Evolutionary conservation across 352 stramenopile species (phyloP), one percentile per base, ranked within the genome.

Genomic region (Phytophthora pisi): DNA sequence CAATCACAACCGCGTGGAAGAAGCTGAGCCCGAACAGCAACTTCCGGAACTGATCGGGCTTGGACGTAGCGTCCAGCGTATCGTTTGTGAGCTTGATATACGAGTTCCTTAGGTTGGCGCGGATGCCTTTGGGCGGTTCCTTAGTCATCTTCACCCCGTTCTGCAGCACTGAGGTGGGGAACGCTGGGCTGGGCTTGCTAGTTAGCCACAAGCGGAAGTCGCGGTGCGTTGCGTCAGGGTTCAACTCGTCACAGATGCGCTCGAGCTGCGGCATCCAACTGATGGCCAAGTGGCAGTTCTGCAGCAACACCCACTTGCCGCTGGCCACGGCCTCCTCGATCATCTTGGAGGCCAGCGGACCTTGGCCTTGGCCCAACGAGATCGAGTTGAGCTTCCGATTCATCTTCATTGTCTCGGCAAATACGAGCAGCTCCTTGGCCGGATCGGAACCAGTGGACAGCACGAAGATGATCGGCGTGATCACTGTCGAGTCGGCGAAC

Each of bases 101-200:
- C 26, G 92, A 96, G 68, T 95, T 96, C 34, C 95, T 96, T 24
- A 98, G 69, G 75, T 98, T 98, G 0, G 95, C 93, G 16, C 91
- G 84, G 51, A 98, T 65, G 0, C 96, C 96, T 54, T 98, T 98
- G 0, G 96, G 96, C 0, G 96, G 93, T 60, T 99, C 96, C 59
- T 98, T 98, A 2, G 96, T 99, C 92, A 99, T 98, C 70, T 99
- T 99, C 6, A 99, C 93, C 9, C 95, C 90, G 53, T 97, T 96
- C 70, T 99, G 96, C 7, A 99, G 84, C 20, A 99, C 93, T 0
- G 90, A 92, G 0, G 97, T 93, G 0, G 96, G 96, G 69, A 96
- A 96, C 50, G 66, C 84, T 54, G 74, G 91, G 38, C 78, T 98
- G 28, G 72, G 79, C 64, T 80, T 95, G 79, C 81, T 97, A 18